Evolutionary conservation across 75 land plant species (phyloP).

Genomic region (Pseudotsuga menziesii): DNA sequence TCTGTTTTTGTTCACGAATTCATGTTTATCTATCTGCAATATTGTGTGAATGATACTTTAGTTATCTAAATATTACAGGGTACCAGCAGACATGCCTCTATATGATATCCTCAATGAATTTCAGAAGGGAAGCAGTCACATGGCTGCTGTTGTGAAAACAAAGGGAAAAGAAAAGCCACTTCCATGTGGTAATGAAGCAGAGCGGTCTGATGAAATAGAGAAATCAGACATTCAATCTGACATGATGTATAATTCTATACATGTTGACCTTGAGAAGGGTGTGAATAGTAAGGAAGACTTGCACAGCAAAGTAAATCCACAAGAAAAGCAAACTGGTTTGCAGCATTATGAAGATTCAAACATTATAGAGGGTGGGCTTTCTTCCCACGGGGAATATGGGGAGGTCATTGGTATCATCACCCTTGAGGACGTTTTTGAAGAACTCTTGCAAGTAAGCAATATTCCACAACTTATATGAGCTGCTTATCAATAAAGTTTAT

Average conservation of each 20-base stretch:
- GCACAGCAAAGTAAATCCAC: conserved; percentile 3
- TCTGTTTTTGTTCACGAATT: neutral
- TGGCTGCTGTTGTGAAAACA: conserved; percentile 61
- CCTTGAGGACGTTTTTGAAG: conserved; percentile 48
- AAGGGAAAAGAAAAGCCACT: conserved; percentile 5
- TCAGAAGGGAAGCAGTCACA: conserved; percentile 75
- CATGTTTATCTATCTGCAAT: neutral
- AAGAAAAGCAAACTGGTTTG: neutral
- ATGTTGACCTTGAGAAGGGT: conserved; percentile 35
- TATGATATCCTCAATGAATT: conserved; percentile 81
- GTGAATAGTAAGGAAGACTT: neutral
- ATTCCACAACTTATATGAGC: neutral
- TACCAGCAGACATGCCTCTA: conserved; percentile 67
- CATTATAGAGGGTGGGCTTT: neutral
- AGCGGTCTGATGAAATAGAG: conserved; percentile 16
- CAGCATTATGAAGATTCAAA: conserved; percentile 7
- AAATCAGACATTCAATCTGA: conserved; percentile 11
- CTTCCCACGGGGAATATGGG: conserved; percentile 13
- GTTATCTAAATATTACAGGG: conserved; percentile 27
- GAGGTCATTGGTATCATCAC: conserved; percentile 49
- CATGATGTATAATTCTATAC: conserved; percentile 15
- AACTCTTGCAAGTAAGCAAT: conserved; percentile 37
- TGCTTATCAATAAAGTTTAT: neutral
- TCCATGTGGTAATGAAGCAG: conserved; percentile 11
- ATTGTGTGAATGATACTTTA: neutral